A percentile compares a stretch with the other conserved stretches of the same genome.
These are phyloP conservation scores for Aspergillus biplanus DNA, from an alignment of 495 filamentous ascomycete genomes.

Conservation along the genomic window DNA sequence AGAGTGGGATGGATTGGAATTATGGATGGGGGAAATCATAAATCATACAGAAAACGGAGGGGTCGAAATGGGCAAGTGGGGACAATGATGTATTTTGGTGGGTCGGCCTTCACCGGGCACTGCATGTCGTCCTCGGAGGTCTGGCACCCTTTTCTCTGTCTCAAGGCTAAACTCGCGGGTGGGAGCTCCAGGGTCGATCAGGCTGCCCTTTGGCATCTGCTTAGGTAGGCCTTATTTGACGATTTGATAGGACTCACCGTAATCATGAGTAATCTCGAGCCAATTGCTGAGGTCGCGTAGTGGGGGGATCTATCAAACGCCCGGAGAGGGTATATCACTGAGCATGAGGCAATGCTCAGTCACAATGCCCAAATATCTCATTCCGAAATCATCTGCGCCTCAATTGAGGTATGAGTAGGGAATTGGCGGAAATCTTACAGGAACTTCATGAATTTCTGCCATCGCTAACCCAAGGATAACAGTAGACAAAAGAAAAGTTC, in stretches of 20 bases:
- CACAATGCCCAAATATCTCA: too few species aligned
- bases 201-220: not conserved
- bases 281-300: not conserved
- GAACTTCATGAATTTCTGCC: not conserved
- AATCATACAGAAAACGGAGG: constrained; percentile 33
- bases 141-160: not conserved
- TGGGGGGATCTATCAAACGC: not conserved
- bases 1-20: constrained; percentile 9
- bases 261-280: constrained; percentile 4
- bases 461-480: not conserved
- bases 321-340: too few species aligned
- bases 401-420: too few species aligned
- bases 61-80: constrained; percentile 39
- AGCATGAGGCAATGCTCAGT: too few species aligned
- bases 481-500: not conserved
- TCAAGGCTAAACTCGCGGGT: not conserved
- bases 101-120: constrained; percentile 19
- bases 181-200: not conserved
- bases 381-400: too few species aligned
- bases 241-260: not conserved
- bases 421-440: not conserved
- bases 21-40: constrained; percentile 18
- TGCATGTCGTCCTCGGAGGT: not conserved
- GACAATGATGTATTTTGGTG: constrained; percentile 19
- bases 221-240: not conserved